These are phyloP conservation scores for Pleodorina starrii DNA, from an alignment of 139 green algal species.

Conservation along the genomic window DNA sequence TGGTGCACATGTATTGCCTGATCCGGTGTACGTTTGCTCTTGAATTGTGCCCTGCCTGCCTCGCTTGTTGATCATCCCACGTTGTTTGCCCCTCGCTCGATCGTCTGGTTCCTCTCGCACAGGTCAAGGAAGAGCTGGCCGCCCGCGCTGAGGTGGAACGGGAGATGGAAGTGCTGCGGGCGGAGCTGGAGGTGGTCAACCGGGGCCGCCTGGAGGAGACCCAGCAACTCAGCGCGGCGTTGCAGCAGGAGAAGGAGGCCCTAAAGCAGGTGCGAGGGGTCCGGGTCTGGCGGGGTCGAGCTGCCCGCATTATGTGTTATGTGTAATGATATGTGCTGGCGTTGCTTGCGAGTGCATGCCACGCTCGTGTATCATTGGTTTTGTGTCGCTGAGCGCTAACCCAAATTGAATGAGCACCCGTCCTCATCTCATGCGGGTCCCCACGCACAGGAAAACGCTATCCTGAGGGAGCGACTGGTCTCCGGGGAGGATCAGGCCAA, in stretches of 20 bases:
- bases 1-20: no score
- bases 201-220: conserved; percentile 49
- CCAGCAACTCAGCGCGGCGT: conserved; percentile 40
- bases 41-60: no score
- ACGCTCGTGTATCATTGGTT: no score
- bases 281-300: no score
- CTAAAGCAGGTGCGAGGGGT: conserved; percentile 44
- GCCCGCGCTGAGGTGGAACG: conserved; percentile 39
- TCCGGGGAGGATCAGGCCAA: not conserved
- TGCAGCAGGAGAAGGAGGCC: conserved; percentile 23
- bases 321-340: no score
- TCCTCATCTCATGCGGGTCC: no score
- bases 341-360: no score
- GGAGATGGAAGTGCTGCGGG: conserved; percentile 55
- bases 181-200: conserved; percentile 52
- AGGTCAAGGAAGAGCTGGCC: conserved; percentile 40
- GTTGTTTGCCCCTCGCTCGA: not conserved
- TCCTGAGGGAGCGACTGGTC: conserved; percentile 3
- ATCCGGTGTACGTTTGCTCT: no score
- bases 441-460: conserved; percentile 49
- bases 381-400: no score
- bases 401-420: no score
- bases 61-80: no score
- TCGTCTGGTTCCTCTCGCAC: not conserved
- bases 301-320: no score